Conservation (phyloP, 805 yeast genomes). For the Yarrowia yakushimensis region DNA sequence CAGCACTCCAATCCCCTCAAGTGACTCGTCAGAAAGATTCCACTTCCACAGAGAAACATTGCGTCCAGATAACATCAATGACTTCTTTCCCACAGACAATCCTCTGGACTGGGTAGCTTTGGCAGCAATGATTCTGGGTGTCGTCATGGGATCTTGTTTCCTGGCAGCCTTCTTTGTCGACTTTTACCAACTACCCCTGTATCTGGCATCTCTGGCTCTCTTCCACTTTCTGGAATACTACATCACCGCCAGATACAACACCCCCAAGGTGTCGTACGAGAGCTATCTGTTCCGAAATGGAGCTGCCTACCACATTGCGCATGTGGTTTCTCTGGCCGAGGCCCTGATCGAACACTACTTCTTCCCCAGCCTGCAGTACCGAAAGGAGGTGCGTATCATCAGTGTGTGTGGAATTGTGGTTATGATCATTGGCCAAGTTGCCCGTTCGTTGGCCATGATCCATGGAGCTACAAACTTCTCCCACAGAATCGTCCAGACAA, state of each 20-base stretch:
- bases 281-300: slow-evolving; percentile 71
- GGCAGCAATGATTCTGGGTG: slow-evolving; percentile 36
- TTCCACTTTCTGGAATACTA: slow-evolving; percentile 84
- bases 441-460: slow-evolving; percentile 76
- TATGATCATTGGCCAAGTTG: slow-evolving; percentile 57
- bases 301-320: slow-evolving; percentile 54
- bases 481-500: slow-evolving; percentile 63
- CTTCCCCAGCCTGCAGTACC: slow-evolving; percentile 38
- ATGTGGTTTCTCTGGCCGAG: slow-evolving; percentile 52
- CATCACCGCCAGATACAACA: slow-evolving; percentile 72
- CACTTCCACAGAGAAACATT: not conserved
- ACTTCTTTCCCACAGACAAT: slow-evolving; percentile 13
- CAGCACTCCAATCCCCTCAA: not conserved
- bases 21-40: not conserved
- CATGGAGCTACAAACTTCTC: slow-evolving; percentile 85
- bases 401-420: slow-evolving; percentile 48
- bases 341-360: slow-evolving; percentile 43
- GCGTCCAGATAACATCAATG: not conserved
- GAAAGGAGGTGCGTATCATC: slow-evolving; percentile 34
- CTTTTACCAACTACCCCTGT: slow-evolving; percentile 43
- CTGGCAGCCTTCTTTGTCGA: slow-evolving; percentile 6
- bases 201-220: slow-evolving; percentile 49
- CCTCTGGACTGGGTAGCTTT: slow-evolving; percentile 35
- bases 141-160: slow-evolving; percentile 29
- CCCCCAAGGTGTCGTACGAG: slow-evolving; percentile 60